Evolutionary conservation across 2,329 filamentous ascomycete species (phyloP).

Genomic region (Curvularia lunata): DNA sequence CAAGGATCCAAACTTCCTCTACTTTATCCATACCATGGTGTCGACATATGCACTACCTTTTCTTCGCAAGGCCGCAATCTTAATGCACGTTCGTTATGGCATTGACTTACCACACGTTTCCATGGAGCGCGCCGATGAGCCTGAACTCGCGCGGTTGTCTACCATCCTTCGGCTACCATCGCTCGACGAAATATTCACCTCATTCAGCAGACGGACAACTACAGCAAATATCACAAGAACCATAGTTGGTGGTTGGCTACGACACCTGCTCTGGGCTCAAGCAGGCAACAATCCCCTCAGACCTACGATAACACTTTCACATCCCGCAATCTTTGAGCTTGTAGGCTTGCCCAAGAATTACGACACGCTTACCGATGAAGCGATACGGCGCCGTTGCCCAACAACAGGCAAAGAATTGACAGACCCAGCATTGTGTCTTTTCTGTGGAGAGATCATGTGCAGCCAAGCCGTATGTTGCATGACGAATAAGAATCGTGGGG

Average conservation of each 20-base stretch:
- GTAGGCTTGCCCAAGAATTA: constrained; percentile 91
- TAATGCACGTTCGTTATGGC: constrained; percentile 87
- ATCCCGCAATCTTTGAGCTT: constrained; percentile 92
- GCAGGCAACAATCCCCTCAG: constrained; percentile 51
- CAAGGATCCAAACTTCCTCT: constrained; percentile 42
- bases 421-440: constrained; percentile 89
- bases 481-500: constrained; percentile 61
- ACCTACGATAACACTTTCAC: constrained; percentile 64
- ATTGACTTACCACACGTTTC: constrained; percentile 79
- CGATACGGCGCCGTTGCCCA: constrained; percentile 81
- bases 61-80: constrained; percentile 80
- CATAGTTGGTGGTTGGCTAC: constrained; percentile 74
- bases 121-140: constrained; percentile 62
- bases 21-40: constrained; percentile 55
- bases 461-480: constrained; percentile 92
- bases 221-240: constrained; percentile 52
- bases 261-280: constrained; percentile 60
- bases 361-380: constrained; percentile 90
- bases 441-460: constrained; percentile 97
- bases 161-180: constrained; percentile 76
- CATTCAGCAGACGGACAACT: constrained; percentile 52
- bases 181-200: constrained; percentile 77
- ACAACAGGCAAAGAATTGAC: constrained; percentile 89
- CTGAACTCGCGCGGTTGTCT: constrained; percentile 83
- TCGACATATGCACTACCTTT: constrained; percentile 89